phyloP scores from a whole-genome alignment of 1,284 basidiomycete genomes.

The Pseudozyma hubeiensis region DNA sequence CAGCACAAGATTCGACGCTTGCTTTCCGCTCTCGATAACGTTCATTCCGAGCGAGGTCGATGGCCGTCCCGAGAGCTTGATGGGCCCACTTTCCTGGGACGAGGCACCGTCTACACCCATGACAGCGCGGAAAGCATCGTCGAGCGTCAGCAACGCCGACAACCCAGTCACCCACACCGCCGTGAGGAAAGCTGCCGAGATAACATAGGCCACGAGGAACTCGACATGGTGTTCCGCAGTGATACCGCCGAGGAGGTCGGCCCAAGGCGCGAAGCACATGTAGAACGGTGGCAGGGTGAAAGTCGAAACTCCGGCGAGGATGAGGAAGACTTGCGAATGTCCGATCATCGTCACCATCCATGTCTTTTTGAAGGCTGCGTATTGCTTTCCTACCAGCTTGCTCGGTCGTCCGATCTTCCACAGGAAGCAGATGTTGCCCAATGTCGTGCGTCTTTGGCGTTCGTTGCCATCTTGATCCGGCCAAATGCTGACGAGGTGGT shows the following conservation, averaged over 20 bases:
- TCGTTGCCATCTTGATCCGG: conserved; percentile 5
- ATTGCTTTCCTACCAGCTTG: conserved; percentile 3
- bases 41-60: background rate
- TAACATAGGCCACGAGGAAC: conserved; percentile 18
- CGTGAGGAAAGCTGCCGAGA: conserved; percentile 7
- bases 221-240: conserved; percentile 10
- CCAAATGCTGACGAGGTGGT: conserved; percentile 19
- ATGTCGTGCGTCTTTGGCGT: background rate
- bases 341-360: conserved; percentile 30
- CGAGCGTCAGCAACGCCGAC: conserved; percentile 16
- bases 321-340: conserved; percentile 3
- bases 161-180: conserved; percentile 9
- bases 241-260: background rate
- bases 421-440: background rate
- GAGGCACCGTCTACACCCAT: conserved; percentile 4
- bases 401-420: conserved; percentile 14
- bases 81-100: background rate
- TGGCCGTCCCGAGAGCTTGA: background rate
- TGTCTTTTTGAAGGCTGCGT: conserved; percentile 19
- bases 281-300: conserved; percentile 6
- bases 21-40: background rate
- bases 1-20: background rate
- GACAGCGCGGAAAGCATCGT: conserved; percentile 19
- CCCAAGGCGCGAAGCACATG: conserved; percentile 14
- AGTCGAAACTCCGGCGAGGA: background rate